Evolutionary conservation across 75 land plant species (phyloP).

Genomic region (Pinus tabuliformis): DNA sequence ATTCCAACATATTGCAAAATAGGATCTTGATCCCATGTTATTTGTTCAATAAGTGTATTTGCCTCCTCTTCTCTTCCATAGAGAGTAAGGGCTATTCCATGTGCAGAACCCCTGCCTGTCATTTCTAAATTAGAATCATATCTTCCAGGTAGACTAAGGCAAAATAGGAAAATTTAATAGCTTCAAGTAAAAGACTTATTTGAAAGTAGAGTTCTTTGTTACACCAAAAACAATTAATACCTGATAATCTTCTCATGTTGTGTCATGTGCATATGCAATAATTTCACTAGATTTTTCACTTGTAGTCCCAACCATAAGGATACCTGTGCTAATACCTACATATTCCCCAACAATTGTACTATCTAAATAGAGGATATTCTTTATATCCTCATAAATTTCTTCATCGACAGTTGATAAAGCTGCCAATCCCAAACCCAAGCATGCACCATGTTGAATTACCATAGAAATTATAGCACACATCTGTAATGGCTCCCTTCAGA

Average conservation of each 20-base stretch:
- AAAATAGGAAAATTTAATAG: not conserved
- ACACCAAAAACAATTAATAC: constrained; percentile 3
- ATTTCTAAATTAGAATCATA: not conserved
- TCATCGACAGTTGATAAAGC: constrained; percentile 56
- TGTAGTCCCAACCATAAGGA: constrained; percentile 55
- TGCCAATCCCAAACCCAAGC: constrained; percentile 49
- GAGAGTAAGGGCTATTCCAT: constrained; percentile 49
- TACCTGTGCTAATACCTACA: constrained; percentile 48
- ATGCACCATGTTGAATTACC: constrained; percentile 58
- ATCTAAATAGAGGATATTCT: constrained; percentile 35
- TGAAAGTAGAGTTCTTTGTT: not conserved
- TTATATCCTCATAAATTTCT: constrained; percentile 47
- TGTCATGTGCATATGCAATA: constrained; percentile 54
- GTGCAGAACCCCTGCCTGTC: constrained; percentile 31
- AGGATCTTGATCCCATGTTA: constrained; percentile 60
- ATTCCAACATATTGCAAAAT: constrained; percentile 54
- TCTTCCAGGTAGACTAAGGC: not conserved
- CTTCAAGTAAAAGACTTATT: not conserved
- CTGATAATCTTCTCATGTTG: constrained; percentile 58
- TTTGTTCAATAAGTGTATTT: constrained; percentile 54
- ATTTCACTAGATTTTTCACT: constrained; percentile 51
- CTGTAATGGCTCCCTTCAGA: not conserved
- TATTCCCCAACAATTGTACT: constrained; percentile 55
- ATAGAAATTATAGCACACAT: not conserved
- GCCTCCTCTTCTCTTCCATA: constrained; percentile 60